Percentiles rank a stretch among this genome's conserved stretches.
These are phyloP conservation scores for Linnemannia exigua DNA, from an alignment of 192 early-diverging fungal species.

Conservation along the genomic window DNA sequence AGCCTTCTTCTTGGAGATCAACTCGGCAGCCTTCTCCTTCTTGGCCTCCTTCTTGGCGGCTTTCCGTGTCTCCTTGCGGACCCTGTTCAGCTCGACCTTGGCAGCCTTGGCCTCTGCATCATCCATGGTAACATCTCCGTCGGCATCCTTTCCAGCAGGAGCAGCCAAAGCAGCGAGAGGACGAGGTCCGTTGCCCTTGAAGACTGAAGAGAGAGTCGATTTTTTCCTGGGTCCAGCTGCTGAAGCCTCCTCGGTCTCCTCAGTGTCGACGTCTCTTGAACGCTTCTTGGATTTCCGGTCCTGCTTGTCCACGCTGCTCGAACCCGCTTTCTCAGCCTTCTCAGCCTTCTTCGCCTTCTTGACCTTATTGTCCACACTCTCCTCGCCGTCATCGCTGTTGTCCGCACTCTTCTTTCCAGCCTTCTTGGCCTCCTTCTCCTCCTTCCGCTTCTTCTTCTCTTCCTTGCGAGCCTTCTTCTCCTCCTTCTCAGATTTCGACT, in stretches of 20 bases:
- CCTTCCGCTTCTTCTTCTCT: conserved; percentile 39
- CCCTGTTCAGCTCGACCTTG: conserved; percentile 31
- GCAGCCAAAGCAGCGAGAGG: conserved; percentile 39
- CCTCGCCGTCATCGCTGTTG: conserved; percentile 22
- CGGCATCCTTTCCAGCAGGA: neutral
- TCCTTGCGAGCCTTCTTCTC: conserved; percentile 43
- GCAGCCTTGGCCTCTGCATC: conserved; percentile 27
- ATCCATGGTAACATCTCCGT: conserved; percentile 40
- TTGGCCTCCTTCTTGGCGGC: conserved; percentile 46
- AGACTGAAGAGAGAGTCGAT: conserved; percentile 41
- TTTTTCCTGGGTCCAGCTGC: conserved; percentile 23
- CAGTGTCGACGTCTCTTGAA: conserved; percentile 17
- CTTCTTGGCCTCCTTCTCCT: conserved; percentile 36
- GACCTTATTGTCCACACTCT: conserved; percentile 33
- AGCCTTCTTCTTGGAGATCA: conserved; percentile 39
- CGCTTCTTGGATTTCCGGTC: conserved; percentile 20
- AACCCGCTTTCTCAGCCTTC: neutral
- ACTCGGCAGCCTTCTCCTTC: conserved; percentile 34
- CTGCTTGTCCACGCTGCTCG: conserved; percentile 4
- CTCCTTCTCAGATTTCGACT: conserved; percentile 16
- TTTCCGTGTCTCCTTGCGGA: conserved; percentile 29
- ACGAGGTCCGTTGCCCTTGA: conserved; percentile 57
- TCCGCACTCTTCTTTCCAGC: conserved; percentile 18
- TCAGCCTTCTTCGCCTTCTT: conserved; percentile 27
- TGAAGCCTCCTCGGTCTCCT: neutral